These are phyloP conservation scores for Cornus controversa DNA, from an alignment of 148 eudicot genomes.

Conservation along the genomic window DNA sequence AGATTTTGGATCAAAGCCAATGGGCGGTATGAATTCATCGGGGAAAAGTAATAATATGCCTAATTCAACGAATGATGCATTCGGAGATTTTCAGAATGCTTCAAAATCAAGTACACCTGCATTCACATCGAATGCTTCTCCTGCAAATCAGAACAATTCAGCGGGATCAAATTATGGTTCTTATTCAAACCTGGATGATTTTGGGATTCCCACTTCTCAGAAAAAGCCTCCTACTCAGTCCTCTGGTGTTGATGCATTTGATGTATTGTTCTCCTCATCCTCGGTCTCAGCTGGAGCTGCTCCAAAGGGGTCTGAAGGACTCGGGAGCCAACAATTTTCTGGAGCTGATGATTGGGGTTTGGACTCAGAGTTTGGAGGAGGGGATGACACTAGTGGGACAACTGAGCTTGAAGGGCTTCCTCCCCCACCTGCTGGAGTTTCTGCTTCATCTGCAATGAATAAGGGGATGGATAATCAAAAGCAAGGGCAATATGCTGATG, in stretches of 20 bases:
- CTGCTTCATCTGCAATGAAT: slow-evolving; percentile 66
- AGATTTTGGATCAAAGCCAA: slow-evolving; percentile 59
- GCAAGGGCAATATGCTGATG: slow-evolving; percentile 91
- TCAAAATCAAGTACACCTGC: slow-evolving; percentile 35
- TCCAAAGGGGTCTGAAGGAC: slow-evolving; percentile 28
- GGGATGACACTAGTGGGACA: slow-evolving; percentile 49
- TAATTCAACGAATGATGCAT: slow-evolving; percentile 36
- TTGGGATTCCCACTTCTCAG: slow-evolving; percentile 33
- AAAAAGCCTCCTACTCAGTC: slow-evolving; percentile 41
- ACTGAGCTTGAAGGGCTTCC: slow-evolving; percentile 97
- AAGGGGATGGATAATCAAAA: slow-evolving; percentile 89
- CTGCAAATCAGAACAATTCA: slow-evolving; percentile 23
- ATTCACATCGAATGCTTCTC: slow-evolving; percentile 25
- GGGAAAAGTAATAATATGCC: slow-evolving; percentile 31
- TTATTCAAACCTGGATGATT: slow-evolving; percentile 41
- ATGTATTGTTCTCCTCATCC: slow-evolving; percentile 49
- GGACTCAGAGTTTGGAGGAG: slow-evolving; percentile 43
- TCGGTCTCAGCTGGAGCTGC: slow-evolving; percentile 29
- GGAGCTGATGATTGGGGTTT: slow-evolving; percentile 89
- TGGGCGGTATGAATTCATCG: slow-evolving; percentile 37
- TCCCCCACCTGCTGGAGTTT: slow-evolving; percentile 84
- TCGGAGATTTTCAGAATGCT: slow-evolving; percentile 70
- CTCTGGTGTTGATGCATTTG: slow-evolving; percentile 53
- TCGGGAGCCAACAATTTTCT: slow-evolving; percentile 40
- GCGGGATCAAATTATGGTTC: slow-evolving; percentile 29